Evolutionary conservation across 1,139 yeast species (phyloP).

Genomic region (Chernovozyma sophiae-reginae): DNA sequence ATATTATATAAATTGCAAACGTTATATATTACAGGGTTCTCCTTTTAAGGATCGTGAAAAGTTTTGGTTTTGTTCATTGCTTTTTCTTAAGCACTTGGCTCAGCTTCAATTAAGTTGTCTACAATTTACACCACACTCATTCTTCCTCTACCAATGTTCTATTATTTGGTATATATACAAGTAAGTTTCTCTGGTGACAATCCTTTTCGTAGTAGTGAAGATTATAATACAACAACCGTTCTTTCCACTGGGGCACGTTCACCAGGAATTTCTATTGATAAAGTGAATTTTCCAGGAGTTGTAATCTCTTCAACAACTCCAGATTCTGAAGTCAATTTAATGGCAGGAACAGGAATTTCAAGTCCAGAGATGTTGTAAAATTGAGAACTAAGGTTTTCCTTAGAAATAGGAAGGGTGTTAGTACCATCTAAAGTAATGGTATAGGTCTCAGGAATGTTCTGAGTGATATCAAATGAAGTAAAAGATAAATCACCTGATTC

Average conservation of each 20-base stretch:
- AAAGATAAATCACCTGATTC: conserved; percentile 13
- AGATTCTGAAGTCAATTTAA: conserved; percentile 16
- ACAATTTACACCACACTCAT: neutral
- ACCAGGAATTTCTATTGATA: conserved; percentile 23
- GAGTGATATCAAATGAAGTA: conserved; percentile 29
- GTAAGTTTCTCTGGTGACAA: neutral
- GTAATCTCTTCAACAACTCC: conserved; percentile 18
- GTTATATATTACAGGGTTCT: too few species aligned
- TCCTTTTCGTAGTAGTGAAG: too few species aligned
- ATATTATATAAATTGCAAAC: too few species aligned
- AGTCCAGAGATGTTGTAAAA: conserved; percentile 30
- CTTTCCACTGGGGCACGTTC: conserved; percentile 19
- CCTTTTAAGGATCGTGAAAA: too few species aligned
- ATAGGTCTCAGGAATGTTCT: conserved; percentile 26
- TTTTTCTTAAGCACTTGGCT: too few species aligned
- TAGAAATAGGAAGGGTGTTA: conserved; percentile 25
- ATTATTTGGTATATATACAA: conserved; percentile 1
- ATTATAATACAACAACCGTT: conserved; percentile 9
- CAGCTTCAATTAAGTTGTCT: too few species aligned
- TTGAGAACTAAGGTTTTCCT: conserved; percentile 19
- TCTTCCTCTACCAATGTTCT: neutral
- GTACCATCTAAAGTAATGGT: conserved; percentile 15
- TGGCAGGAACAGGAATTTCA: conserved; percentile 22
- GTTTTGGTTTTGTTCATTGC: too few species aligned
- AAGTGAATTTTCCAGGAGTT: conserved; percentile 28